Evolutionary conservation across 495 filamentous ascomycete species (phyloP).

Genomic region (Rostrohypoxylon terebratum): DNA sequence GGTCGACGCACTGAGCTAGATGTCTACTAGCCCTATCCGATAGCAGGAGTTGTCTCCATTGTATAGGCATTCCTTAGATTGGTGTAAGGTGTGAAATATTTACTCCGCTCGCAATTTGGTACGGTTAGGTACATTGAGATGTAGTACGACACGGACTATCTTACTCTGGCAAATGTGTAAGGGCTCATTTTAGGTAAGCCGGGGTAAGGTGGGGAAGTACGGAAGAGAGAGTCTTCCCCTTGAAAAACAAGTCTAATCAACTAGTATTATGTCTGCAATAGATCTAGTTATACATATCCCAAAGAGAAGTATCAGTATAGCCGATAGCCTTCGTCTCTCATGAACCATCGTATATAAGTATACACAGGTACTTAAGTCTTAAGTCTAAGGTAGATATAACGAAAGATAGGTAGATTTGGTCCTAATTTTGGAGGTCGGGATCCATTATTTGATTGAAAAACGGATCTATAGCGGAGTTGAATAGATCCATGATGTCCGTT

Average conservation of each 20-base stretch:
- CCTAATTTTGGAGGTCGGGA: not conserved
- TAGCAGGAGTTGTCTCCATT: not conserved
- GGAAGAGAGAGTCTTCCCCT: not conserved
- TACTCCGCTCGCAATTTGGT: not conserved
- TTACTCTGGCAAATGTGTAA: not conserved
- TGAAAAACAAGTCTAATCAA: not conserved
- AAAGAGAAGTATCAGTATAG: not conserved
- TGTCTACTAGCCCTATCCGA: no score
- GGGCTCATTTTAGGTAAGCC: not conserved
- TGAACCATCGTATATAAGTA: no score
- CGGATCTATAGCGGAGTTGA: conserved; percentile 34
- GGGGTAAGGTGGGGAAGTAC: not conserved
- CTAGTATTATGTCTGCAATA: not conserved
- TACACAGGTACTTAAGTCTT: not conserved
- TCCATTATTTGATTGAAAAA: conserved; percentile 26
- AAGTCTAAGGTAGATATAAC: no score
- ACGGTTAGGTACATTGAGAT: not conserved
- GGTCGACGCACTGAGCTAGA: not conserved
- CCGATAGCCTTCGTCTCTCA: not conserved
- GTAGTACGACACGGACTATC: not conserved
- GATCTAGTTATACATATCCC: not conserved
- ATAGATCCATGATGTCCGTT: conserved; percentile 40
- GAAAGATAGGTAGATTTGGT: not conserved
- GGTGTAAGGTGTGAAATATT: not conserved
- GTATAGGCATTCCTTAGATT: not conserved